phyloP scores from a whole-genome alignment of 2,329 filamentous ascomycete species.

The Arthrobotrys pseudoclavata region DNA sequence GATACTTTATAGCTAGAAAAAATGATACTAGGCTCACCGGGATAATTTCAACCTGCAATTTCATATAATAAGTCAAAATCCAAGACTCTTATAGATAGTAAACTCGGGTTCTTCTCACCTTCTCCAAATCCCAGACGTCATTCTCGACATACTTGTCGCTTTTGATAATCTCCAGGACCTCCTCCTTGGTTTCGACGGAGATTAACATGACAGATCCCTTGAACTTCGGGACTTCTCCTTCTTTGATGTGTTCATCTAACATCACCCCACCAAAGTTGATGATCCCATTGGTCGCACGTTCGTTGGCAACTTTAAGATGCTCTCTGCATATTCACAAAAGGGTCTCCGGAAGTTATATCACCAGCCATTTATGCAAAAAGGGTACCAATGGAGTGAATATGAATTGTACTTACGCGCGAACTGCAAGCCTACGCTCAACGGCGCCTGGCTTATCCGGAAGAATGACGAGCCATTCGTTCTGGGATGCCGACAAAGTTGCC shows the following conservation, averaged over 20 bases:
- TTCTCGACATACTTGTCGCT: conserved; percentile 51
- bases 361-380: too few species aligned
- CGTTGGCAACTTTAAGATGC: conserved; percentile 45
- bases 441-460: conserved; percentile 54
- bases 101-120: conserved; percentile 8
- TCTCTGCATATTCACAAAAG: conserved; percentile 23
- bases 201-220: conserved; percentile 54
- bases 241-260: conserved; percentile 49
- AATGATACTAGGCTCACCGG: conserved; percentile 24
- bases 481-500: conserved; percentile 20
- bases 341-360: conserved; percentile 11
- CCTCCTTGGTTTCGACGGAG: conserved; percentile 41
- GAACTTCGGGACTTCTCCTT: conserved; percentile 54
- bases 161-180: conserved; percentile 52
- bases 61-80: background rate
- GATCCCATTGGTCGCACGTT: conserved; percentile 20
- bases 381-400: background rate
- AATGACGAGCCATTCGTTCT: conserved; percentile 60
- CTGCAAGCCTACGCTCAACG: conserved; percentile 44
- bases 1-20: background rate
- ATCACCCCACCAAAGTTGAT: conserved; percentile 57
- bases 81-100: background rate
- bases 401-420: conserved; percentile 41
- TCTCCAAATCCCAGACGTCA: conserved; percentile 57
- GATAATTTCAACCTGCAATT: conserved; percentile 42